Conservation (phyloP, 2,329 filamentous ascomycete species). For the Monilinia vaccinii-corymbosi region DNA sequence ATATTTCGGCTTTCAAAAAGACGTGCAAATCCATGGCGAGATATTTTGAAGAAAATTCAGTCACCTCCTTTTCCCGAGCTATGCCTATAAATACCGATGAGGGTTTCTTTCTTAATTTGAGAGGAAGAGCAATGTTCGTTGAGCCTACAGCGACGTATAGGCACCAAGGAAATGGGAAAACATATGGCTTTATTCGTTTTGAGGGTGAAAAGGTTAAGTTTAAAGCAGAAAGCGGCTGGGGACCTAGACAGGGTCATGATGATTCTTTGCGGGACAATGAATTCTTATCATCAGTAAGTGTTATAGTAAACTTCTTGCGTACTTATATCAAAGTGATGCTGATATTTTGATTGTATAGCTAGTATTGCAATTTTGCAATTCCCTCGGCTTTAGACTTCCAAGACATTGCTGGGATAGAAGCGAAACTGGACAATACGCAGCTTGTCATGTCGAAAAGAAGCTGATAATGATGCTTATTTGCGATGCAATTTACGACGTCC, state of each 20-base stretch:
- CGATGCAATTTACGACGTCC: not conserved
- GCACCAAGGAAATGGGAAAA: not conserved
- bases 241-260: not conserved
- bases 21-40: not conserved
- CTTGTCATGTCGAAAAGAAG: constrained; percentile 7
- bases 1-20: not conserved
- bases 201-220: not conserved
- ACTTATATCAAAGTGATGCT: not conserved
- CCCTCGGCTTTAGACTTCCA: not conserved
- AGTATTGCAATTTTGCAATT: constrained; percentile 3
- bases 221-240: not conserved
- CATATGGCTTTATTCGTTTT: not conserved
- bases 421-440: not conserved
- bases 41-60: not conserved
- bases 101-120: not conserved
- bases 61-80: not conserved
- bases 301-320: not conserved
- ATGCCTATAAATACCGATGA: not conserved
- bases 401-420: not conserved
- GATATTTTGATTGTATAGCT: not conserved
- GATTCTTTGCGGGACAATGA: not conserved
- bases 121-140: not conserved
- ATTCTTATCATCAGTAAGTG: constrained; percentile 1
- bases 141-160: not conserved
- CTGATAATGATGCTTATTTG: not conserved